Base-by-base conservation (phyloP, 2,329 filamentous ascomycete species). In the Aspergillus pseudotamarii region DNA sequence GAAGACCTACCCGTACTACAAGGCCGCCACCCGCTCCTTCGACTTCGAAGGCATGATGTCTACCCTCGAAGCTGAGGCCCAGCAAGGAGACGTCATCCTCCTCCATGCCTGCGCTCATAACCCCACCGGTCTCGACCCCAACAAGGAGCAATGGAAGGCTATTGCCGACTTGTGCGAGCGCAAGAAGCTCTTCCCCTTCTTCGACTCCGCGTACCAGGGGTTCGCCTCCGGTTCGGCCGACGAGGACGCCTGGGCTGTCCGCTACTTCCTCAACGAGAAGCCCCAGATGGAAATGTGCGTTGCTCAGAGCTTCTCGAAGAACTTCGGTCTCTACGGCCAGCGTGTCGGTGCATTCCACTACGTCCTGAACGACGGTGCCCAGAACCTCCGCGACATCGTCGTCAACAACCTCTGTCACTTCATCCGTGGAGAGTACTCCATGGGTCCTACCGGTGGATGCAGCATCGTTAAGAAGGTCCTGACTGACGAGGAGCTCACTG, bases 21-120 rank as follows among this genome's bases (percentile, higher is more conserved):
- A 91, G 77, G 90, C 93, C 9, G 68, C 71, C 6, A 79, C 76
- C 11, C 74, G 78, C 59, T 75, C 76, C n/a, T 74, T 81, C 59
- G 78, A 81, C 62, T 81, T 80, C 56, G 71, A 75, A n/a, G 78
- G 76, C 79, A 81, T 91, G 79, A 96, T 94, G 70, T 90, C 90
- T 75, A 92, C 91, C 21, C 88, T 99, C 53, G 93, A 97, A 80
- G 91, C 94, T 69, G 89, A 91, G 61, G 93, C 93, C 3, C 88
- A 91, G 11, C 88, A 93, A 60, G 88, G 88, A 69, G 94, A 92
- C 77, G 88, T 97, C 75, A 89, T 98, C 74, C 86, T 98, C 45
- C 87, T 97, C 48, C 95, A 97, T 80, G 92, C 93, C 64, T 99
- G 95, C 76, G 95, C 95, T 23, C 95, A 98, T 84, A 99, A 99